phyloP scores from a whole-genome alignment of 129 eudicot species.

The Cynara cardunculus region DNA sequence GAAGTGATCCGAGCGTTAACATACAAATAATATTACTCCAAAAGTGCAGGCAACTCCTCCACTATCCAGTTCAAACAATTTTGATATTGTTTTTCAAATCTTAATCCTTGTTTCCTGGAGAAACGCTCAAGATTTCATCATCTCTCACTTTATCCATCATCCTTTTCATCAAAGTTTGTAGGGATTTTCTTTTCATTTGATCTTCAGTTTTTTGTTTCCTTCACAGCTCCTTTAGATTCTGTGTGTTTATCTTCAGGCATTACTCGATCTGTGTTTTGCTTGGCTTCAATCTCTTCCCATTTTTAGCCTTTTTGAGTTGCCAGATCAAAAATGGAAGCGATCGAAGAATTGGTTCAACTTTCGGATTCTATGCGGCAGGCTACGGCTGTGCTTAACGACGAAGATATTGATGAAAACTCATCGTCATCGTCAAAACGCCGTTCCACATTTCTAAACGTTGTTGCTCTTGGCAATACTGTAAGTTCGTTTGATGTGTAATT shows the following conservation, averaged over 20 bases:
- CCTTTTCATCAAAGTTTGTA: neutral
- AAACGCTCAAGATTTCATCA: neutral
- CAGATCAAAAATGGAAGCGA: conserved; percentile 68
- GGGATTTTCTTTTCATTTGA: neutral
- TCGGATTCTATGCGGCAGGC: conserved; percentile 97
- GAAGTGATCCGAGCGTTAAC: too few relatives aligned
- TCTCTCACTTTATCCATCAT: neutral
- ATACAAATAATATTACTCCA: too few relatives aligned
- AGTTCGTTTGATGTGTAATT: conserved; percentile 26
- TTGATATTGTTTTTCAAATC: neutral
- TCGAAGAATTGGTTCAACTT: conserved; percentile 75
- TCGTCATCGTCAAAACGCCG: conserved; percentile 46
- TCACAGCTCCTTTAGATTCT: neutral
- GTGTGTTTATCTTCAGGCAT: neutral
- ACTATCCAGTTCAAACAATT: neutral
- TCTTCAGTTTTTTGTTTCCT: neutral
- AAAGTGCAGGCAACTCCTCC: neutral
- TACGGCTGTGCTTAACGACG: conserved; percentile 78
- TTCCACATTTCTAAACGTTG: conserved; percentile 82
- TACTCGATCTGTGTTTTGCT: neutral
- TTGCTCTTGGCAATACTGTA: conserved; percentile 94
- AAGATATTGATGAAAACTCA: conserved; percentile 72
- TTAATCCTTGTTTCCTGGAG: neutral
- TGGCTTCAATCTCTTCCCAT: neutral
- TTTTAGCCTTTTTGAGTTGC: neutral